Evolutionary conservation across 164 flowering plant genomes (phyloP), one percentile per base, ranked within the genome.

Genomic region (Warburgia ugandensis): DNA sequence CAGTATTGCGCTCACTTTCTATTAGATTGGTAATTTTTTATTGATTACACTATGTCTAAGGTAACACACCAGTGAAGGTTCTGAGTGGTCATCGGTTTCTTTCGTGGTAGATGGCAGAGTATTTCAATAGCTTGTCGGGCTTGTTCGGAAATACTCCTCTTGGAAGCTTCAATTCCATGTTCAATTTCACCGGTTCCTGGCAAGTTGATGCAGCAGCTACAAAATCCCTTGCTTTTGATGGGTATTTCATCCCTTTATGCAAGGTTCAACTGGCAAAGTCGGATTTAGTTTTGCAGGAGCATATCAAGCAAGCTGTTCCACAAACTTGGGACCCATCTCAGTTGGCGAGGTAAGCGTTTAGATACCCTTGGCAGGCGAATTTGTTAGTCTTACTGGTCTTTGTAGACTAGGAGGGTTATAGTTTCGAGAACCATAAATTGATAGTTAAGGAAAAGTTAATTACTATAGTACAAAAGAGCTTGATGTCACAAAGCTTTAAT

Each of bases 121-220:
- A 67, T 65, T 88, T 92, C 74, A 92, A 88, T 61, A 60, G 72
- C 69, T 72, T 67, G 61, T 77, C 95, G 0, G 75, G 71, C 48
- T 64, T 88, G 58, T 61, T 74, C 25, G 96, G 89, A 35, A 26
- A 48, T 16, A 68, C 74, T 52, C 97, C 97, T 23, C 90, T 92
- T 37, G 99, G 99, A 61, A 76, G 89, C 76, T 88, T 92, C 54
- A 88, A 92, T 69, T 73, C 95, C 45, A 86, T 86, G 96, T 92
- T 92, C 76, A 92, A 88, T 68, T 85, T 86, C 65, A 86, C 91
- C 59, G 97, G 99, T 20, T 80, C 80, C 51, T 74, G 81, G 85
- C 84, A 78, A 69, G 67, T 73, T 13, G 98, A 92, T 74, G 87
- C 86, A 19, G 81, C 94, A 23, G 65, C 79, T 29, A 86, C 95